Conservation (phyloP, 306 rosid genomes). For the Sicyos baderoa region DNA sequence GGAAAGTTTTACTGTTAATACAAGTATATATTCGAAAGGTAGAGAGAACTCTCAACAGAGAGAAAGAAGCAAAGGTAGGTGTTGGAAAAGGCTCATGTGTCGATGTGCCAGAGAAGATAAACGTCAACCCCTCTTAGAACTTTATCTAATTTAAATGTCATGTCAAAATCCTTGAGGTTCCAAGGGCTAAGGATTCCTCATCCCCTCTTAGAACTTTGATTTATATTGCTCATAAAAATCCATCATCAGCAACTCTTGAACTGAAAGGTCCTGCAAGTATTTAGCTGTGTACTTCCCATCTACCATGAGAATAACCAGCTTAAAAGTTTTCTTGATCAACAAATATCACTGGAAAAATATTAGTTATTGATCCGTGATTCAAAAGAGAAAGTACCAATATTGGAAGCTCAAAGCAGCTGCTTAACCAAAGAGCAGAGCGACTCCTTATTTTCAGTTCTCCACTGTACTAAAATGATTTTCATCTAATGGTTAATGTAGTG, state of each 20-base stretch:
- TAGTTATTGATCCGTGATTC: background rate
- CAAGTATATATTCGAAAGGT: too few species aligned
- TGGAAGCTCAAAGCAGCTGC: constrained; percentile 13
- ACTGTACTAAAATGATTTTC: background rate
- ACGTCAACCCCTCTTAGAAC: too few species aligned
- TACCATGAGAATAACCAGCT: background rate
- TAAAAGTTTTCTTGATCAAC: background rate
- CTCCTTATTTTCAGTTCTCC: background rate
- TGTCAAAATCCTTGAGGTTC: background rate
- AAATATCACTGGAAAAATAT: background rate
- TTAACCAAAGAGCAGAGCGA: background rate
- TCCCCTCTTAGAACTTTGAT: background rate
- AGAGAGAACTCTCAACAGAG: too few species aligned
- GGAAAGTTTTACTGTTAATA: too few species aligned
- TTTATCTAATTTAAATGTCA: too few species aligned
- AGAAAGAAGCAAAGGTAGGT: too few species aligned
- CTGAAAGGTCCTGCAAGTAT: background rate
- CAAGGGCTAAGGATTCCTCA: background rate
- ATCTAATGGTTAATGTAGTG: background rate
- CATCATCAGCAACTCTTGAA: background rate
- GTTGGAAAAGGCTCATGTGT: too few species aligned
- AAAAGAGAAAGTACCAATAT: background rate
- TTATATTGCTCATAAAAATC: background rate
- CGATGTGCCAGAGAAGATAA: too few species aligned
- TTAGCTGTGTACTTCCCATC: background rate